Base-by-base conservation (phyloP, 164 flowering plant species). In the Hamamelis virginiana region DNA sequence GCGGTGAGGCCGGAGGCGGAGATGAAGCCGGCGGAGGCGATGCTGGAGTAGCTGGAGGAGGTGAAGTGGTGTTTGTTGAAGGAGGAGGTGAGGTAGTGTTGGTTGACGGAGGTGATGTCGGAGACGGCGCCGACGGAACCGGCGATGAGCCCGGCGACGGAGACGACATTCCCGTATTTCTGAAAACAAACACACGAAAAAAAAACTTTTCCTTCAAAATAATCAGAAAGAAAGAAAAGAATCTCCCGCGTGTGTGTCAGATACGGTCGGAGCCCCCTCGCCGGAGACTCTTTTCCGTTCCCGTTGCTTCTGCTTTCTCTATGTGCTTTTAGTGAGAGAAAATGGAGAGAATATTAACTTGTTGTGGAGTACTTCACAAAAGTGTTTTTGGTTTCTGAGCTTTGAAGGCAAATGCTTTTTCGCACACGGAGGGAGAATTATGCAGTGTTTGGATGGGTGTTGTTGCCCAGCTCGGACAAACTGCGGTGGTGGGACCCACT, bases 91-190 rank as follows among this genome's bases (percentile, higher is more conserved):
- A n/a, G 50, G 72, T 68, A 16, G 63, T 0, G 60, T 70, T 66
- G 1, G 59, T 72, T 12, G 75, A 25, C 52, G 78, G 68, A 13
- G 80, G 53, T 19, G 77, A 25, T 3, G 80, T 38, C 14, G 80
- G 76, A 19, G 64, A 16, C 26, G 76, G 76, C 0, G 76, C 41
- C 2, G 41, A 2, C 41, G 41, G 41, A 33, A 33, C 46, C 26
- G 76, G 76, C 0, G 76, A 14, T 4, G 62, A 13, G 4, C 66
- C 70, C 62, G 75, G 75, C 26, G 75, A 2, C 16, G 78, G 78
- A 5, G 74, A 59, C 26, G 78, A 71, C 71, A 70, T 67, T 60
- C 3, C 38, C 60, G 27, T 27, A 33, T 33, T 6, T 33, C 41
- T 33, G 41, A 33, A 33, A 33, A 33, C 2, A 33, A 33, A 33